phyloP scores from a whole-genome alignment of 495 filamentous ascomycete genomes.

The Penicillium roqueforti region DNA sequence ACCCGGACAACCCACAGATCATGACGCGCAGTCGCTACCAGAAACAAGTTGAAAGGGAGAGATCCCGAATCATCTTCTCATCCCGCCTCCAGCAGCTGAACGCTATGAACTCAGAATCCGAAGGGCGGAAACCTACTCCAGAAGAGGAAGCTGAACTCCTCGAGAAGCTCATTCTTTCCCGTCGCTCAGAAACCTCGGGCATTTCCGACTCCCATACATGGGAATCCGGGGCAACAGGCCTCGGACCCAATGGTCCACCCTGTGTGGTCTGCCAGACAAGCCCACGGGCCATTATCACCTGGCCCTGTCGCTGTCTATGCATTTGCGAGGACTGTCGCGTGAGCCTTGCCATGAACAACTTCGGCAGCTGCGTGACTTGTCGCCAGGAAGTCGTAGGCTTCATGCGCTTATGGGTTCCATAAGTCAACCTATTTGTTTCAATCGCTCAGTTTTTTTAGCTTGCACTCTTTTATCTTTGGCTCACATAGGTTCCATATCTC shows the following conservation, averaged over 20 bases:
- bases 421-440: slow-evolving; percentile 3
- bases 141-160: slow-evolving; percentile 78
- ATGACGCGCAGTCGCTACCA: slow-evolving; percentile 78
- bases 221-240: slow-evolving; percentile 62
- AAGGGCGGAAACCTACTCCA: slow-evolving; percentile 45
- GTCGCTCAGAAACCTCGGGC: slow-evolving; percentile 34
- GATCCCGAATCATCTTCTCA: slow-evolving; percentile 59
- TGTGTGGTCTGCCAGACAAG: slow-evolving; percentile 90
- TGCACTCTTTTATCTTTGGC: not conserved
- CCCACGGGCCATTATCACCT: slow-evolving; percentile 87
- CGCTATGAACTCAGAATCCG: slow-evolving; percentile 14
- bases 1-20: slow-evolving; percentile 46
- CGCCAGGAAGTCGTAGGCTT: slow-evolving; percentile 81
- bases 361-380: slow-evolving; percentile 91
- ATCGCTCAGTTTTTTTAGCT: not conserved
- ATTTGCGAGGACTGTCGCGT: slow-evolving; percentile 94
- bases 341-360: slow-evolving; percentile 93
- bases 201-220: slow-evolving; percentile 43
- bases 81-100: slow-evolving; percentile 26
- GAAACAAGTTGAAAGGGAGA: slow-evolving; percentile 58
- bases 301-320: slow-evolving; percentile 93
- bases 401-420: slow-evolving; percentile 87
- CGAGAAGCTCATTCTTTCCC: slow-evolving; percentile 73
- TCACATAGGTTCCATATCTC: not conserved
- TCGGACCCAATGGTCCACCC: slow-evolving; percentile 72